A percentile compares a stretch with the other conserved stretches of the same genome.
phyloP scores from a whole-genome alignment of 306 rosid genomes.

The Medicago truncatula region DNA sequence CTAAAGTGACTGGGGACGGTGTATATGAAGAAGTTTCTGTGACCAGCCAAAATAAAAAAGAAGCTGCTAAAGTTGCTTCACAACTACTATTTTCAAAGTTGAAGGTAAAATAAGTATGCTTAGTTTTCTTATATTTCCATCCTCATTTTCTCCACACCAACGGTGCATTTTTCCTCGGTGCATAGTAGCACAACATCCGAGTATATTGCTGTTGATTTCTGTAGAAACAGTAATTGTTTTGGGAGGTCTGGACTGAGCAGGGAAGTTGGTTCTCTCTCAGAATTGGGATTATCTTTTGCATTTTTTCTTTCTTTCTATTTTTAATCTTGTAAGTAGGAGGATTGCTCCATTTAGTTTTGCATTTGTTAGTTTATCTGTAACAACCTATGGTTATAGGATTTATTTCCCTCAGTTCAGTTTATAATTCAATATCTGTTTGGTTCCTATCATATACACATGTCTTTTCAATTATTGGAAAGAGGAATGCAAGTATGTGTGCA shows the following conservation, averaged over 20 bases:
- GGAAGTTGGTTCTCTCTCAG: not conserved
- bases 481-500: not conserved
- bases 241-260: not conserved
- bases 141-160: constrained; percentile 23
- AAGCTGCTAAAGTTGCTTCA: constrained; percentile 66
- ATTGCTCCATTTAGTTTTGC: not conserved
- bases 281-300: not conserved
- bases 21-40: constrained; percentile 52
- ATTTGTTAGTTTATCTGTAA: not conserved
- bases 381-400: not conserved
- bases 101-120: constrained; percentile 60
- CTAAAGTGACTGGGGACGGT: constrained; percentile 54
- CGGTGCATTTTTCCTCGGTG: constrained; percentile 33
- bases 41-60: constrained; percentile 57
- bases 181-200: not conserved
- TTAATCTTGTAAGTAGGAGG: not conserved
- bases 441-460: not conserved
- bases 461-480: not conserved
- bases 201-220: not conserved
- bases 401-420: not conserved
- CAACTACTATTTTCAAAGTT: constrained; percentile 51
- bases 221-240: not conserved
- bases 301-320: not conserved
- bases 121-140: constrained; percentile 20
- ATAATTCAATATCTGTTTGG: not conserved